Base-by-base conservation (phyloP, 2,329 filamentous ascomycete genomes). In the Trichoderma koningiopsis region DNA sequence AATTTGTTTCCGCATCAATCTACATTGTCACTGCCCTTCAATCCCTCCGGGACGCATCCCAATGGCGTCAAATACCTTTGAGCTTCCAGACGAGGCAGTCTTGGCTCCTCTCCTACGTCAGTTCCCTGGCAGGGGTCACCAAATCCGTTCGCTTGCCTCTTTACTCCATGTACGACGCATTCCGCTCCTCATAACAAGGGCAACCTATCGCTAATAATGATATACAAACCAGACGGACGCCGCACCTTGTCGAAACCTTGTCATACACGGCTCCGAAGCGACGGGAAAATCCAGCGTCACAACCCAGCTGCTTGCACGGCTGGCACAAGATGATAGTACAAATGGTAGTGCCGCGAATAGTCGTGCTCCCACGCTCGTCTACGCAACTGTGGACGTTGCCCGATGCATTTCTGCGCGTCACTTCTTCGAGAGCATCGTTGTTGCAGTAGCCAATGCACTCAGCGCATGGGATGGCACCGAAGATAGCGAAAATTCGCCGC, bases 261-360 rank as follows among this genome's bases (percentile, higher is more conserved):
- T 97, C 27, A 80, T 96, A 60, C 90, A 98, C 78, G 96, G 96
- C 62, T 88, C 94, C 35, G 90, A 94, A 75, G 91, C 93, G 2
- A 97, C 94, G 0, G 95, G 94, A 52, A 98, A 98, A 81, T 92
- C 89, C 37, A 87, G 88, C 59, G 86, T 97, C 62, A 84, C 91
- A 4, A 83, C 84, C 68, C 84, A 85, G 3, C 85, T 81, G 27
- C 75, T 81, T 47, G 68, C 70, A 29, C 63, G 71, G 10, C 68
- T 81, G 11, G 72, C 73, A 31, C 70, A 71, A 49, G 58, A 70
- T 24, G 69, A 68, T 31, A 59, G 59, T n/a, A 71, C 33, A 57
- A 57, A 70, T 27, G 69, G 67, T 29, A 60, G 59, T n/a, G 71
- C 33, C 27, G 71, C 24, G 22, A 14, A 13, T 19, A 37, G 24